Conservation (phyloP, 2,329 filamentous ascomycete species). For the Graphilbum fragrans region DNA sequence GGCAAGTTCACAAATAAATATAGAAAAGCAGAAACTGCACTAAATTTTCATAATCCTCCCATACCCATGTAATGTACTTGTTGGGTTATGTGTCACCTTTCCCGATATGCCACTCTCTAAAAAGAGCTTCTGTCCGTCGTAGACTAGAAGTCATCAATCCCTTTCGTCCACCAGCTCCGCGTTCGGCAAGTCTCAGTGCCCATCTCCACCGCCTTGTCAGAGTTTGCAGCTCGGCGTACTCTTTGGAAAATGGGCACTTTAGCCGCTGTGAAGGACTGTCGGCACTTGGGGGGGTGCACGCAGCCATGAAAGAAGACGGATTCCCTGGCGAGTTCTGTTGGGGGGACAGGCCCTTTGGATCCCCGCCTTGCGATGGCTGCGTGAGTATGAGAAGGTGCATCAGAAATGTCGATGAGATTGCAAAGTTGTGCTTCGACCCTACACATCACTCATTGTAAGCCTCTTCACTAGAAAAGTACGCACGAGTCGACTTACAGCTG, state of each 20-base stretch:
- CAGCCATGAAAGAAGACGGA: too few species aligned
- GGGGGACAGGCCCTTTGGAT: not conserved
- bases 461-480: not conserved
- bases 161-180: constrained; percentile 1
- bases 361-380: not conserved
- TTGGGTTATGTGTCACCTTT: not conserved
- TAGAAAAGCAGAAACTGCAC: too few species aligned
- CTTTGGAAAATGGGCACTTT: not conserved
- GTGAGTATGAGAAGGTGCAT: constrained; percentile 4
- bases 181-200: not conserved
- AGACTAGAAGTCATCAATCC: not conserved
- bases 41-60: too few species aligned
- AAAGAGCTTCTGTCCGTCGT: not conserved
- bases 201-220: constrained; percentile 1
- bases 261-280: not conserved
- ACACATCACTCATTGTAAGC: not conserved
- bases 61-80: not conserved
- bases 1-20: too few species aligned
- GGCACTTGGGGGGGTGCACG: too few species aligned
- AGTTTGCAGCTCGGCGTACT: not conserved
- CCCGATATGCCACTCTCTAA: constrained; percentile 2
- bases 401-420: constrained; percentile 2
- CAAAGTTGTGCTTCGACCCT: constrained; percentile 6
- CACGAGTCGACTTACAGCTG: not conserved
- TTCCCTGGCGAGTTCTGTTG: too few species aligned